Evolutionary conservation across 1,284 basidiomycete species (phyloP).

Genomic region (Trametes versicolor): DNA sequence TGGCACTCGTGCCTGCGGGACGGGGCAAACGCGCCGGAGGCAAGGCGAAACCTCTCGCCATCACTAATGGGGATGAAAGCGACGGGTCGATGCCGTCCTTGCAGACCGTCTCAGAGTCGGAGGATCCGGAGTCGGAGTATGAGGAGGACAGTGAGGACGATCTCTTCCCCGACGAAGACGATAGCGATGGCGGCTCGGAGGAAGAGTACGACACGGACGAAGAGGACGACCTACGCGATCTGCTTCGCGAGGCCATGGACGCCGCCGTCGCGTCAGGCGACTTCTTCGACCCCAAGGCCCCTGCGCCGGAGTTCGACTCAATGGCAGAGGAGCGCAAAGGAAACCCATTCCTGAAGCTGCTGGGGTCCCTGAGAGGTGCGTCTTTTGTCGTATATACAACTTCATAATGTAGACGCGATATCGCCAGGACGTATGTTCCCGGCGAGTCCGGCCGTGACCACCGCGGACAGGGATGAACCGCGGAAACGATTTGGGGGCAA

Average conservation of each 20-base stretch:
- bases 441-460: conserved; percentile 64
- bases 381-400: neutral
- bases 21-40: conserved; percentile 25
- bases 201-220: conserved; percentile 72
- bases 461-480: conserved; percentile 46
- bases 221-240: conserved; percentile 68
- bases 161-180: conserved; percentile 50
- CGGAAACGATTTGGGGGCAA: conserved; percentile 36
- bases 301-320: conserved; percentile 53
- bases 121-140: conserved; percentile 44
- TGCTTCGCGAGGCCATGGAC: conserved; percentile 77
- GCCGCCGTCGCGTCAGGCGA: conserved; percentile 64
- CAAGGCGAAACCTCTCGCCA: conserved; percentile 56
- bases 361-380: conserved; percentile 75
- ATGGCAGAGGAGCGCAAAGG: conserved; percentile 62
- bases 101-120: conserved; percentile 68
- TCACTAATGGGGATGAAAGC: conserved; percentile 56
- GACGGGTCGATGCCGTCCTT: conserved; percentile 70
- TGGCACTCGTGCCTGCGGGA: conserved; percentile 33
- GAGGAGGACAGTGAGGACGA: conserved; percentile 45
- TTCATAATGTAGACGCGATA: neutral
- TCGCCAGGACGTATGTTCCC: conserved; percentile 74
- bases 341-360: conserved; percentile 78
- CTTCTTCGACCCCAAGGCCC: conserved; percentile 57
- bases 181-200: conserved; percentile 49